Percentiles rank a stretch among this genome's conserved stretches.
Conservation (phyloP, 345 rosid genomes). For the Noccaea bulbosa region DNA sequence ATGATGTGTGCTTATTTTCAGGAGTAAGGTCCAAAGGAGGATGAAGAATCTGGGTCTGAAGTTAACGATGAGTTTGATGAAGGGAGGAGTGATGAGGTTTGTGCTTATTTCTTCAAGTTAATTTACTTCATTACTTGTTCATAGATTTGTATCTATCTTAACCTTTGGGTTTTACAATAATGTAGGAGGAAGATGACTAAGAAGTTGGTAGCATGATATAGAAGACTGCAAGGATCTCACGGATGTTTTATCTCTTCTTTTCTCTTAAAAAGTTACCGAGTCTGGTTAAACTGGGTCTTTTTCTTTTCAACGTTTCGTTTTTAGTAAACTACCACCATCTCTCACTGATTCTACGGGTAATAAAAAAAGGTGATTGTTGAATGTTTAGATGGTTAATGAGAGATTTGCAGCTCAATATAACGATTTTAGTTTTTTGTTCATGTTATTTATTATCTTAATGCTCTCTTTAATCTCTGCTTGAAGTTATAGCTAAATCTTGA, state of each 20-base stretch:
- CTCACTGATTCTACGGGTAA: constrained; percentile 38
- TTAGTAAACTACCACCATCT: constrained; percentile 30
- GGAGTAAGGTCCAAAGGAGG: constrained; percentile 80
- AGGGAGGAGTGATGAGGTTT: constrained; percentile 79
- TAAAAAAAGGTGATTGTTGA: constrained; percentile 26
- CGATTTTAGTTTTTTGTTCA: not conserved
- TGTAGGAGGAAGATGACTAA: constrained; percentile 81
- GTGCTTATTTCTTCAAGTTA: not conserved
- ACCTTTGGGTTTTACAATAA: too few relatives aligned
- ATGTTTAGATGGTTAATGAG: constrained; percentile 41
- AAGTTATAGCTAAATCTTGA: too few relatives aligned
- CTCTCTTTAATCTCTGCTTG: too few relatives aligned
- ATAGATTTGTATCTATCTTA: not conserved
- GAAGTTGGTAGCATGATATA: constrained; percentile 49
- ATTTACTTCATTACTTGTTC: not conserved
- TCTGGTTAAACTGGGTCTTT: not conserved
- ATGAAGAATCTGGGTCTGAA: constrained; percentile 93
- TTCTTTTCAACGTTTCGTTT: constrained; percentile 27
- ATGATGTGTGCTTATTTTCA: constrained; percentile 31
- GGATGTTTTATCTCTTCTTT: constrained; percentile 1
- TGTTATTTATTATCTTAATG: not conserved
- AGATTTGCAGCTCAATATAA: constrained; percentile 41
- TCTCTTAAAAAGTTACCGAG: constrained; percentile 29
- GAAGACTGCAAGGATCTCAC: constrained; percentile 40
- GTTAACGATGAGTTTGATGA: constrained; percentile 91